These are phyloP conservation scores for Teratosphaeria nubilosa DNA, from an alignment of 2,329 filamentous ascomycete species.

Conservation along the genomic window DNA sequence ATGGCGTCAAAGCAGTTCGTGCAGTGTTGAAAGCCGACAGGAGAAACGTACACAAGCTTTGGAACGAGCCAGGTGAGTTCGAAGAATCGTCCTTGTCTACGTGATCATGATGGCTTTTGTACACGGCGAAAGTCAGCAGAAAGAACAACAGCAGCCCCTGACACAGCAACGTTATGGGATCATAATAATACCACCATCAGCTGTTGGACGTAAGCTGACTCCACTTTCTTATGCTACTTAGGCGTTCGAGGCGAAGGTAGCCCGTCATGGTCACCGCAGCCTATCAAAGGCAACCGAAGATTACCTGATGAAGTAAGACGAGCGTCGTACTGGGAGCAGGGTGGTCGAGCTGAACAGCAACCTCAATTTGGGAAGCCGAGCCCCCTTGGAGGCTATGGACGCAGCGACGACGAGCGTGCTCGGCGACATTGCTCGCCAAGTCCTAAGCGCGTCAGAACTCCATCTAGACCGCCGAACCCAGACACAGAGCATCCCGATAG, in stretches of 20 bases:
- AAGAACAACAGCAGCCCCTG: not conserved
- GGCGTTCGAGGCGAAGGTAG: not conserved
- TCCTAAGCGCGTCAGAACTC: not conserved
- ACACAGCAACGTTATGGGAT: not conserved
- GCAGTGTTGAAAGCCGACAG: not conserved
- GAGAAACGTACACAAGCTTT: not conserved
- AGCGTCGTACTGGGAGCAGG: conserved; percentile 1
- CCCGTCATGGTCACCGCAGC: conserved; percentile 3
- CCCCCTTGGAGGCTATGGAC: not conserved
- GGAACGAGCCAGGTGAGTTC: not conserved
- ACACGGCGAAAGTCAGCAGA: not conserved
- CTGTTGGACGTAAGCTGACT: not conserved
- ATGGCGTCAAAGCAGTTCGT: not conserved
- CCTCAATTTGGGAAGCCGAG: conserved; percentile 6
- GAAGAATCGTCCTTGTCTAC: not conserved
- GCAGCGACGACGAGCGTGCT: not conserved
- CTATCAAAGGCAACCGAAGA: conserved; percentile 1
- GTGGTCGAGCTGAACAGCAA: not conserved
- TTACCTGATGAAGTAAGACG: not conserved
- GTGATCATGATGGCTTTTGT: not conserved
- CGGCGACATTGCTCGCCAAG: not conserved
- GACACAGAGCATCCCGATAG: not conserved
- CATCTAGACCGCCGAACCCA: not conserved
- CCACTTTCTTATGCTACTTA: not conserved
- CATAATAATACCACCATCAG: not conserved